Conservation (phyloP, 2,329 filamentous ascomycete genomes). For the Phialophora tarda region DNA sequence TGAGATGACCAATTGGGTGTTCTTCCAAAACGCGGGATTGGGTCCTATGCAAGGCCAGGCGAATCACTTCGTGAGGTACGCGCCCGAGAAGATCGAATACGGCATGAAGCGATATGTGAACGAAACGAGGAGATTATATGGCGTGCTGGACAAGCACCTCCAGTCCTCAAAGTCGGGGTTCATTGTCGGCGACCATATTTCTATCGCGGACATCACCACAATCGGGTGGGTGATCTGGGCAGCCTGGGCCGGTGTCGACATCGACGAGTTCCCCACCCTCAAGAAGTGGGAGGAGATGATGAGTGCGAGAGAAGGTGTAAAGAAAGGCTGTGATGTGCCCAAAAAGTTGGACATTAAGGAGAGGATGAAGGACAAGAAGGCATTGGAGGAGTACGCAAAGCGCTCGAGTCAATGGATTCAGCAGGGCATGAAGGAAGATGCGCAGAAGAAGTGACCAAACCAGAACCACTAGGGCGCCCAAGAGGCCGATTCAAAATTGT, state of each 20-base stretch:
- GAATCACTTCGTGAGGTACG: conserved; percentile 83
- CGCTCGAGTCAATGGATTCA: conserved; percentile 36
- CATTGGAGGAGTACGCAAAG: conserved; percentile 52
- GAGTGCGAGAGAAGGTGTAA: conserved; percentile 70
- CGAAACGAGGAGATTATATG: conserved; percentile 82
- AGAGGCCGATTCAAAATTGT: background rate
- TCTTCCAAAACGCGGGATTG: conserved; percentile 79
- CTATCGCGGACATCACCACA: conserved; percentile 74
- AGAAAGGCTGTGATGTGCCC: conserved; percentile 78
- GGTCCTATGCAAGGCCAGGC: conserved; percentile 85
- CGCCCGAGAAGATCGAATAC: conserved; percentile 81
- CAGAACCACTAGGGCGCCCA: background rate
- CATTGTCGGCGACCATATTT: conserved; percentile 56
- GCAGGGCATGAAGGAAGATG: conserved; percentile 39
- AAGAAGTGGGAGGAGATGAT: conserved; percentile 78
- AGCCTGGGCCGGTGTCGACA: conserved; percentile 67
- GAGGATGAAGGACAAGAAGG: conserved; percentile 58
- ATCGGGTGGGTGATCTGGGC: conserved; percentile 76
- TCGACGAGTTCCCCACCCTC: conserved; percentile 75
- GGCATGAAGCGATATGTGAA: conserved; percentile 81
- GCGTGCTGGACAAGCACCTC: conserved; percentile 75
- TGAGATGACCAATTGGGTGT: conserved; percentile 79
- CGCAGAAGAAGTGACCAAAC: conserved; percentile 31
- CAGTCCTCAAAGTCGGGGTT: conserved; percentile 56
- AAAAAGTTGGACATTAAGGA: conserved; percentile 66